Base-by-base conservation (phyloP, 768 basidiomycete species). In the Lenzites betulinus region DNA sequence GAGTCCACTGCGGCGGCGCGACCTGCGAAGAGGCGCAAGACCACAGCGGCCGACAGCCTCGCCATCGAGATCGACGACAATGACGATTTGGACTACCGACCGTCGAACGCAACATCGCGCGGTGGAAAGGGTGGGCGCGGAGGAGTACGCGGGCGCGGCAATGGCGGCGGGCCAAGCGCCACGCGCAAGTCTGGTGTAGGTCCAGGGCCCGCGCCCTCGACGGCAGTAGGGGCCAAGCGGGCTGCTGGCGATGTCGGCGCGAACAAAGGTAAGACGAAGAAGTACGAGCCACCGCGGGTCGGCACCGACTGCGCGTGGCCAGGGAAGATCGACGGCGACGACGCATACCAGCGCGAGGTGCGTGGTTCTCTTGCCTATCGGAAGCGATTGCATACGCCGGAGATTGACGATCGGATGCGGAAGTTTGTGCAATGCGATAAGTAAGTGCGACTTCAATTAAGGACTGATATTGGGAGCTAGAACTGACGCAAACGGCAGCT, bases 401-500 rank as follows among this genome's bases (percentile, higher is more conserved):
- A 50, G 7, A 33, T 28, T 59, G 23, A 52, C 39, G 16, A 28
- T 16, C 30, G 2, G 6, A 9, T n/a, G 16, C 11, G 39, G 6
- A 36, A 66, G 65, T 64, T 64, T 30, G 59, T 66, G 41, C 43
- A 49, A 26, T 66, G 65, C 20, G 65, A 66, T 12, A 61, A 54
- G 65, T 63, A 33, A 38, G 61, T 16, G 23, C 11, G 20, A 9
- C 43, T 25, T 5, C 12, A 11, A 11, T 26, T 36, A n/a, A 20
- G 12, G 26, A 16, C 22, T 22, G 16, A n/a, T 7, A 12, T 16
- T 30, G 5, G 18, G 53, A 26, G 28, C n/a, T n/a, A n/a, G n/a
- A n/a, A 9, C 47, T 48, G 50, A 51, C 26, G 13, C 6, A 26
- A 11, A 5, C 35, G 55, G 23, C 39, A 66, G 67, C 28, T 68